Conservation (phyloP, 1,284 basidiomycete species). For the Cutaneotrichosporon sp. region DNA sequence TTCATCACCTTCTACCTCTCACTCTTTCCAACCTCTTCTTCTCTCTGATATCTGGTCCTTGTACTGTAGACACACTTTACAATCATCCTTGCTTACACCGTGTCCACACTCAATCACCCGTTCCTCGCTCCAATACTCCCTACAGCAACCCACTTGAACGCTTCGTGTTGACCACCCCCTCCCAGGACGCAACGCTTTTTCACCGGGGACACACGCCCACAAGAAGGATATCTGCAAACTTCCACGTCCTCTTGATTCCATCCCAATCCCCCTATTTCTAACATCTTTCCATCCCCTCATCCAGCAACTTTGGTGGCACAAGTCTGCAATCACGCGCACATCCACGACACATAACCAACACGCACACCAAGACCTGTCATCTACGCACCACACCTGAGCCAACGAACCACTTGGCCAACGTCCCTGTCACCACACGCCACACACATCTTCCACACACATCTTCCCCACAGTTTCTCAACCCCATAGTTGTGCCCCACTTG, state of each 20-base stretch:
- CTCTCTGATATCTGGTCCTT: background rate
- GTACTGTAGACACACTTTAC: background rate
- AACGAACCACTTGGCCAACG: background rate
- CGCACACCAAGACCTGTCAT: background rate
- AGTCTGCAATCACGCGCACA: background rate
- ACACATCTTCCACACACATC: background rate
- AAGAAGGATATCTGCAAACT: background rate
- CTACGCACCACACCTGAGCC: background rate
- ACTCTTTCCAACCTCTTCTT: background rate
- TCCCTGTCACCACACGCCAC: background rate
- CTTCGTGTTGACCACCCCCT: background rate
- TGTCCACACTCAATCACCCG: slow-evolving; percentile 1
- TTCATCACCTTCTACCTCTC: slow-evolving; percentile 5
- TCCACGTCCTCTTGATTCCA: slow-evolving; percentile 4
- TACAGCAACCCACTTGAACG: background rate
- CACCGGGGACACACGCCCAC: background rate
- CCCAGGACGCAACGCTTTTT: background rate
- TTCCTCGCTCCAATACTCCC: background rate
- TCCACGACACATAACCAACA: background rate
- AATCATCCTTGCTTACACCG: background rate
- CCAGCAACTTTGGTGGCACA: background rate
- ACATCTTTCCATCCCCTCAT: background rate
- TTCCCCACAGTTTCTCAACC: background rate
- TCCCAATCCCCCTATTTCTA: background rate
- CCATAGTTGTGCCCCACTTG: background rate